Percentiles rank a stretch among this genome's conserved stretches.
Conservation (phyloP, 139 green algal species). For the Nannochloris sp. region DNA sequence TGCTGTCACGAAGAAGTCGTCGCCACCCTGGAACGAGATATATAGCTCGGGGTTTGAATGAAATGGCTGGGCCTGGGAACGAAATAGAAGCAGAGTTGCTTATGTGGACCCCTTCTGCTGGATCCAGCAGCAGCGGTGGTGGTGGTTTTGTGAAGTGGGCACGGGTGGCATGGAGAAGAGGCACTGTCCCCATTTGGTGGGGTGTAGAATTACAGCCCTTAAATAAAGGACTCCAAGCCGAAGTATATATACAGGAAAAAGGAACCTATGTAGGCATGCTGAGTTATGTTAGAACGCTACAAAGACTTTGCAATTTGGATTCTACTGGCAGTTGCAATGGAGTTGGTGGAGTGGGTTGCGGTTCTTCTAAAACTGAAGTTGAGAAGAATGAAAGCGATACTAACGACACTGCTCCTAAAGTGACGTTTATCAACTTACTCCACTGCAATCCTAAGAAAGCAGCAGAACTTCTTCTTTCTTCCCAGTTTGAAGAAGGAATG, state of each 20-base stretch:
- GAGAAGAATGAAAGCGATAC: background rate
- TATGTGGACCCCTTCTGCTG: constrained; percentile 49
- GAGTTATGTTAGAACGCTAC: constrained; percentile 73
- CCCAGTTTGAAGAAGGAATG: constrained; percentile 65
- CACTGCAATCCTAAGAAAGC: constrained; percentile 56
- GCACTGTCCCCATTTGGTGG: constrained; percentile 77
- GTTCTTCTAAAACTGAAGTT: background rate
- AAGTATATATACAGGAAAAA: constrained; percentile 68
- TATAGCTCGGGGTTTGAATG: constrained; percentile 89
- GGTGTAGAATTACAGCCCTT: constrained; percentile 47
- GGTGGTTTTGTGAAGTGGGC: constrained; percentile 40
- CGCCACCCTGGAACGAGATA: constrained; percentile 90
- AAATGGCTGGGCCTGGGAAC: constrained; percentile 78
- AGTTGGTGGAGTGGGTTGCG: background rate
- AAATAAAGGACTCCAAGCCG: constrained; percentile 36
- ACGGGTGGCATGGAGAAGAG: constrained; percentile 73
- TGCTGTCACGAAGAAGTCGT: constrained; percentile 66
- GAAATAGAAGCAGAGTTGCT: constrained; percentile 97
- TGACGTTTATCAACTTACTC: constrained; percentile 93
- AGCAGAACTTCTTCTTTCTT: constrained; percentile 62
- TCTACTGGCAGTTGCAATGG: background rate
- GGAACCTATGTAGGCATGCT: constrained; percentile 70
- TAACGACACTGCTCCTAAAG: constrained; percentile 16
- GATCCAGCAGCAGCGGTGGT: no score
- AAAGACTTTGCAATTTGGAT: constrained; percentile 55